Evolutionary conservation across 306 rosid species (phyloP).

Genomic region (Elaeagnus macrophylla): DNA sequence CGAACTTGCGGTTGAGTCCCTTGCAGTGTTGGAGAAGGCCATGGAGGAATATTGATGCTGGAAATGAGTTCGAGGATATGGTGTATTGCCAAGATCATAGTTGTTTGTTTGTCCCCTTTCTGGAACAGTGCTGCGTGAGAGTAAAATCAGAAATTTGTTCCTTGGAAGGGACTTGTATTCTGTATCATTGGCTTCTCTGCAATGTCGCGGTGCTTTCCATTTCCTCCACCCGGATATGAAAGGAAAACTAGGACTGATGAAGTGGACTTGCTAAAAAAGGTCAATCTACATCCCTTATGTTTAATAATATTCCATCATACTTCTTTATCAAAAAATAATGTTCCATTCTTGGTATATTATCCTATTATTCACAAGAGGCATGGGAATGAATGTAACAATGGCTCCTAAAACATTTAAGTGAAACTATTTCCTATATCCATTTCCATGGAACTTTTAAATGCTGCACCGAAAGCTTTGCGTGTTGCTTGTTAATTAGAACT

Average conservation of each 20-base stretch:
- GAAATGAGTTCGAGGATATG: constrained; percentile 85
- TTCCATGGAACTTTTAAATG: no score
- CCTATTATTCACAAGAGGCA: no score
- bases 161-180: constrained; percentile 36
- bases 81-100: constrained; percentile 87
- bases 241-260: constrained; percentile 63
- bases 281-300: constrained; percentile 20
- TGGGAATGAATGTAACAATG: no score
- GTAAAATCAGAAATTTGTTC: constrained; percentile 38
- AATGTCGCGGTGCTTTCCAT: constrained; percentile 99
- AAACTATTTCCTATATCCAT: no score
- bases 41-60: constrained; percentile 58
- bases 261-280: constrained; percentile 60
- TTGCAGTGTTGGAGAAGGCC: constrained; percentile 35
- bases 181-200: constrained; percentile 53
- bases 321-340: no score
- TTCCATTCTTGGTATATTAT: constrained; percentile 14
- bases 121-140: constrained; percentile 48
- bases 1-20: constrained; percentile 28
- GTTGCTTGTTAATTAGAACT: no score
- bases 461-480: no score
- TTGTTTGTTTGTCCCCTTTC: constrained; percentile 65
- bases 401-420: no score
- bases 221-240: constrained; percentile 92
- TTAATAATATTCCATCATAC: no score